Evolutionary conservation across 257 asterid genomes (phyloP), one percentile per base, ranked within the genome.

Genomic region (Capsicum baccatum): DNA sequence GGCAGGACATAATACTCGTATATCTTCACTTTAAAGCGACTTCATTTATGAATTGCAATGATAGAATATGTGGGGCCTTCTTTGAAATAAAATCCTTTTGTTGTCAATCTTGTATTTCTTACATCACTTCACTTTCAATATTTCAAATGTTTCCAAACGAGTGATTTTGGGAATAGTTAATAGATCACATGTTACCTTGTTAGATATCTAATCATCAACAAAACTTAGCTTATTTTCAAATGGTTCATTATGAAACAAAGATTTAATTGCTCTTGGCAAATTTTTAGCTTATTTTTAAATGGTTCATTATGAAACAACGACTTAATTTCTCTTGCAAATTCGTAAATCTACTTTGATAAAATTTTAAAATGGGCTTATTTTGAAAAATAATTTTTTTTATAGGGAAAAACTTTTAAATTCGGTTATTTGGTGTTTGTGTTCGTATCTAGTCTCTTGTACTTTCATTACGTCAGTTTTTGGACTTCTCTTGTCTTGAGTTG

Each of bases 11-110:
- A 35, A 87, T 13, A n/a, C 58, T 37, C 60, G 0, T 73, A 69
- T 67, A 35, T 80, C 80, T 79, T 83, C 88, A 84, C 85, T 70
- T 78, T 87, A 91, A 91, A 92, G 90, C 85, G 89, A 59, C 94
- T 91, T 93, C 89, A 79, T 81, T 86, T 89, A 44, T 13, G 33
- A 81, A 19, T 81, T 62, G 90, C 81, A 92, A 91, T 91, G 84
- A 42, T 81, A 90, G 88, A 79, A 35, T 85, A 33, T 11, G 82
- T 69, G 90, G 92, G 91, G 58, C 90, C 92, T 33, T 81, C 83
- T 85, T 56, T 69, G 62, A 39, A 82, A 57, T 84, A 35, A 66
- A 55, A 35, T 6, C 6, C 52, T 62, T 79, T 62, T 71, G 4
- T 68, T 37, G 26, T 37, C 76, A 68, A 68, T 37, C 21, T 64